Evolutionary conservation across 2,329 filamentous ascomycete genomes (phyloP).

Genomic region (Alternaria panax): DNA sequence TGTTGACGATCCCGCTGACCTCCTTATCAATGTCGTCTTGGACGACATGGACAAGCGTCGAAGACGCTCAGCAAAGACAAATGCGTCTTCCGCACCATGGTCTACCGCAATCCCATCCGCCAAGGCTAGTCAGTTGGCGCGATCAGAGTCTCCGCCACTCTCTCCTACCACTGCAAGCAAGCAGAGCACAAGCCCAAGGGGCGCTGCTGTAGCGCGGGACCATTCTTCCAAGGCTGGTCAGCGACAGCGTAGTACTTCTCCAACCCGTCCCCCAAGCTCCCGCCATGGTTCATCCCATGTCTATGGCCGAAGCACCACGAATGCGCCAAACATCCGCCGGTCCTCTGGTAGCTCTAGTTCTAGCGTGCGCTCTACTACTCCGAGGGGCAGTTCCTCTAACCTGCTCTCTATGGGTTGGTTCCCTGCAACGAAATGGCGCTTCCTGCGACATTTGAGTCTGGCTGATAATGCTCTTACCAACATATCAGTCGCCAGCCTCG

Average conservation of each 20-base stretch:
- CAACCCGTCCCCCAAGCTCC: constrained; percentile 76
- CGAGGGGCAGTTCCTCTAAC: constrained; percentile 76
- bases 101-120: constrained; percentile 67
- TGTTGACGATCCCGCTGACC: constrained; percentile 87
- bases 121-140: constrained; percentile 70
- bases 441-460: constrained; percentile 88
- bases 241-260: constrained; percentile 79
- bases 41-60: constrained; percentile 96
- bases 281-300: constrained; percentile 71
- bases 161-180: constrained; percentile 49
- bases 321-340: constrained; percentile 74
- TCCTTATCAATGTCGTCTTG: constrained; percentile 90
- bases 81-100: constrained; percentile 78
- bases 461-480: constrained; percentile 89
- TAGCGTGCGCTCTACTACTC: constrained; percentile 64
- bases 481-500: constrained; percentile 76
- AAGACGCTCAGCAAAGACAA: constrained; percentile 84
- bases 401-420: constrained; percentile 74
- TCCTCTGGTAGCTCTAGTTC: constrained; percentile 96
- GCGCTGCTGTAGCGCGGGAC: constrained; percentile 63
- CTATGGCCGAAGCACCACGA: constrained; percentile 64
- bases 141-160: constrained; percentile 68
- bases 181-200: constrained; percentile 59
- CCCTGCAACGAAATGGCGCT: constrained; percentile 90
- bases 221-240: constrained; percentile 53